Evolutionary conservation across 129 eudicot species (phyloP), one percentile per base, ranked within the genome.

Genomic region (Oenanthe sinensis): DNA sequence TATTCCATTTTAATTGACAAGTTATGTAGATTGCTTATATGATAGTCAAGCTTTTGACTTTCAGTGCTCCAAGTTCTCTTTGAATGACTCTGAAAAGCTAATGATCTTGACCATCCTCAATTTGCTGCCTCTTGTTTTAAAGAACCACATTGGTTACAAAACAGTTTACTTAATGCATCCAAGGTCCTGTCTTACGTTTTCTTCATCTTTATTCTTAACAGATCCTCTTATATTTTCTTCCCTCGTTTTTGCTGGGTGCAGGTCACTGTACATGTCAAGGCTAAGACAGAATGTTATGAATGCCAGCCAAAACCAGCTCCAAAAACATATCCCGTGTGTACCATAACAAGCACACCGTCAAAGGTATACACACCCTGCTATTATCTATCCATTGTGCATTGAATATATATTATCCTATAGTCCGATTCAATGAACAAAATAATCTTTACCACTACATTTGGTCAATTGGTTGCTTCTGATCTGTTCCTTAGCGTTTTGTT

Each of bases 251-350:
- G 7, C 52, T 71, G 70, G 45, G 70, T 44, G 67, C 90, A 95
- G 99, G 99, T 95, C 16, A 90, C 97, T 19, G 99, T 95, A 63
- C 99, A 95, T 82, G 83, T 95, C 45, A 95, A 95, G 90, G 96
- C 90, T 45, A 88, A 76, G 86, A 87, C 99, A 17, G 97, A 95
- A 82, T 95, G 99, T 77, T 95, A 95, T 77, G 99, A 95, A 76
- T 95, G 99, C 88, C 93, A 92, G 78, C 91, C 97, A 71, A 95
- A 95, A 86, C 99, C 99, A 45, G 97, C 99, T 72, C 99, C 99
- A 58, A 95, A 95, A 79, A 88, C 97, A 62, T 95, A 95, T 84
- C 99, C 99, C 74, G 99, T 95, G 79, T 95, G 99, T 83, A 95
- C 99, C 47, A 95, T 95, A 58, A 95, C 99, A 63, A 95, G 99